Evolutionary conservation across 1,139 yeast genomes (phyloP).

Genomic region (Zygosaccharomyces sapae): DNA sequence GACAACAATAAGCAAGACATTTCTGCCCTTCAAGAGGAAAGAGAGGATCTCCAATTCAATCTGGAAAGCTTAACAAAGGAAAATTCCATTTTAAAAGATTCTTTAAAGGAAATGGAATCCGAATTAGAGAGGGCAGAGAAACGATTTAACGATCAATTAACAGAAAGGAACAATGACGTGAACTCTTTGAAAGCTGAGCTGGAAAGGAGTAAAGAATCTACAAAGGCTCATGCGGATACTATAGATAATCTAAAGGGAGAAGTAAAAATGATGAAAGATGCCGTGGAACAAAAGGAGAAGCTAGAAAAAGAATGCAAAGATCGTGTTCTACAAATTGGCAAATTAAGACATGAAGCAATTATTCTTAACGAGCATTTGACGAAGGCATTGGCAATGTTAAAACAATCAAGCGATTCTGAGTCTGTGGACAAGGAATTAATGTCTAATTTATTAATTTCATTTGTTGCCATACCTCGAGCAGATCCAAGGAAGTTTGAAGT

Average conservation of each 20-base stretch:
- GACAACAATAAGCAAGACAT: conserved; percentile 30
- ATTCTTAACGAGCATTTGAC: conserved; percentile 89
- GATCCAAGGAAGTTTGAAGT: conserved; percentile 94
- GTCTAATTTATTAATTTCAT: conserved; percentile 79
- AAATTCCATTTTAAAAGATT: conserved; percentile 23
- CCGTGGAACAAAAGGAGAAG: conserved; percentile 27
- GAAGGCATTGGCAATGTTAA: conserved; percentile 78
- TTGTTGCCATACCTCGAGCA: conserved; percentile 82
- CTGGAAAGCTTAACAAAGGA: conserved; percentile 21
- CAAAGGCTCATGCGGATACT: conserved; percentile 13
- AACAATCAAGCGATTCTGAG: conserved; percentile 67
- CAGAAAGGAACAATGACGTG: conserved; percentile 21
- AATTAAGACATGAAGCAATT: conserved; percentile 92
- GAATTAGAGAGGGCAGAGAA: conserved; percentile 21
- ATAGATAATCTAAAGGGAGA: conserved; percentile 16
- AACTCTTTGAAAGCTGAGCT: conserved; percentile 25
- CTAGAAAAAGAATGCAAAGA: conserved; percentile 58
- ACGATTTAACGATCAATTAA: conserved; percentile 14
- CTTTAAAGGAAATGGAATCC: conserved; percentile 27
- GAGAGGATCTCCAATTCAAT: conserved; percentile 23
- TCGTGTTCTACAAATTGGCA: conserved; percentile 78
- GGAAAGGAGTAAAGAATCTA: conserved; percentile 21
- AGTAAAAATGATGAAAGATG: conserved; percentile 24
- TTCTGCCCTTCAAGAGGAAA: conserved; percentile 28
- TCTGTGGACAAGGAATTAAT: conserved; percentile 83